Conservation (phyloP, 1,284 basidiomycete genomes). For the Moniliella sp. region DNA sequence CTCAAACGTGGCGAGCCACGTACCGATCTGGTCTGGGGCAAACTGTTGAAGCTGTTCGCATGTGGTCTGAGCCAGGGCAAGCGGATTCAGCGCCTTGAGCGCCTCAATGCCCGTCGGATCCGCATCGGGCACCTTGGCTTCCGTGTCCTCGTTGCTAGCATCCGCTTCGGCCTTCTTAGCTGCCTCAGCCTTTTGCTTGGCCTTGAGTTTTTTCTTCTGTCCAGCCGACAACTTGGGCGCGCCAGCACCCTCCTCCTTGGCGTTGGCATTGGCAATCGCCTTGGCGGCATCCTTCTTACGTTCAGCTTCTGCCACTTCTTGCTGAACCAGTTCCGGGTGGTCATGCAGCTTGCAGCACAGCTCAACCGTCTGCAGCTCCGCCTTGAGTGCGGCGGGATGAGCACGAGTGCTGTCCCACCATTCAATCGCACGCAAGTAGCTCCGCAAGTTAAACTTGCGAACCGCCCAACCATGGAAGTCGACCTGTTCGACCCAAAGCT, state of each 20-base stretch:
- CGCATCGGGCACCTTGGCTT: slow-evolving; percentile 8
- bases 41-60: slow-evolving; percentile 47
- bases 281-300: slow-evolving; percentile 8
- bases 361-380: slow-evolving; percentile 49
- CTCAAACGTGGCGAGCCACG: slow-evolving; percentile 58
- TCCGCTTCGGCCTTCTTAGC: slow-evolving; percentile 2
- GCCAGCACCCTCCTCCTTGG: slow-evolving; percentile 47
- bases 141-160: not conserved
- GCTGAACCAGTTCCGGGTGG: slow-evolving; percentile 22
- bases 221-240: slow-evolving; percentile 41
- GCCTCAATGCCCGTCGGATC: slow-evolving; percentile 20
- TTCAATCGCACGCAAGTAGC: slow-evolving; percentile 55
- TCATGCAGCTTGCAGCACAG: slow-evolving; percentile 44
- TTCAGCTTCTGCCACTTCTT: slow-evolving; percentile 15
- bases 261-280: slow-evolving; percentile 54
- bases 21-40: slow-evolving; percentile 41
- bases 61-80: slow-evolving; percentile 56
- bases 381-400: slow-evolving; percentile 53
- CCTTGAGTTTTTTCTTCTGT: slow-evolving; percentile 1
- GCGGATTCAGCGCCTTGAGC: slow-evolving; percentile 34
- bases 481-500: slow-evolving; percentile 87
- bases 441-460: slow-evolving; percentile 64
- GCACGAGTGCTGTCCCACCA: slow-evolving; percentile 63
- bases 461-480: slow-evolving; percentile 93
- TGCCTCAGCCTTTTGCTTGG: slow-evolving; percentile 15